These are phyloP conservation scores for Cyberlindnera euphorbiiphila DNA, from an alignment of 805 yeast species.

Conservation along the genomic window DNA sequence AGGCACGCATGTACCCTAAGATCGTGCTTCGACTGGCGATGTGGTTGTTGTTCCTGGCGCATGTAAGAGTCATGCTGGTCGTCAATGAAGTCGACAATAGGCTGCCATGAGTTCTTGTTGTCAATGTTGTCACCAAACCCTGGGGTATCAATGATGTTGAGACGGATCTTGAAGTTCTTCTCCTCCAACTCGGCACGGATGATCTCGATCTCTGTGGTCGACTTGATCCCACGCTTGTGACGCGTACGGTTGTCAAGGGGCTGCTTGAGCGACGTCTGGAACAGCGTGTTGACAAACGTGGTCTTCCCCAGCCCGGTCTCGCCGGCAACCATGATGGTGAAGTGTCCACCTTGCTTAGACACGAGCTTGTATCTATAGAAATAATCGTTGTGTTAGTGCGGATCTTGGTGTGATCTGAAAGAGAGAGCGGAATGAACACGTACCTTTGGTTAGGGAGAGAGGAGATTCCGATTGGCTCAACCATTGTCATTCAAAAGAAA, in stretches of 20 bases:
- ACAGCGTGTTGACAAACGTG: constrained; percentile 83
- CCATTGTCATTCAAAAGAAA: too few species aligned
- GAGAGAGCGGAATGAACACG: constrained; percentile 8
- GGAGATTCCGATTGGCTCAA: constrained; percentile 29
- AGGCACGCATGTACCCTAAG: constrained; percentile 87
- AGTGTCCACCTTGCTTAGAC: constrained; percentile 68
- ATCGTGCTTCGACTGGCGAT: constrained; percentile 62
- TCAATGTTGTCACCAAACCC: constrained; percentile 92
- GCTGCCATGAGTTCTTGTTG: constrained; percentile 82
- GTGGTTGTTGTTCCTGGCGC: constrained; percentile 94
- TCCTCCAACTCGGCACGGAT: constrained; percentile 80
- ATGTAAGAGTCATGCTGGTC: constrained; percentile 85
- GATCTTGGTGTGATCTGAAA: not conserved
- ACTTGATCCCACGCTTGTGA: constrained; percentile 54
- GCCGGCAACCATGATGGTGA: constrained; percentile 84
- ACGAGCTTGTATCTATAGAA: constrained; percentile 62
- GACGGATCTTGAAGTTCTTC: constrained; percentile 69
- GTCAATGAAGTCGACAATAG: constrained; percentile 82
- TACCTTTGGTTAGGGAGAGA: constrained; percentile 30
- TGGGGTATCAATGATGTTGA: constrained; percentile 87
- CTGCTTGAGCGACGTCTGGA: constrained; percentile 67
- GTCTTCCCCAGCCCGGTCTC: constrained; percentile 91
- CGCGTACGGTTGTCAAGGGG: constrained; percentile 39
- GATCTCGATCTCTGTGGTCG: constrained; percentile 76
- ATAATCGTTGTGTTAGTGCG: not conserved